These are phyloP conservation scores for Yamadazyma friedrichii DNA, from an alignment of 1,139 yeast species.

Conservation along the genomic window DNA sequence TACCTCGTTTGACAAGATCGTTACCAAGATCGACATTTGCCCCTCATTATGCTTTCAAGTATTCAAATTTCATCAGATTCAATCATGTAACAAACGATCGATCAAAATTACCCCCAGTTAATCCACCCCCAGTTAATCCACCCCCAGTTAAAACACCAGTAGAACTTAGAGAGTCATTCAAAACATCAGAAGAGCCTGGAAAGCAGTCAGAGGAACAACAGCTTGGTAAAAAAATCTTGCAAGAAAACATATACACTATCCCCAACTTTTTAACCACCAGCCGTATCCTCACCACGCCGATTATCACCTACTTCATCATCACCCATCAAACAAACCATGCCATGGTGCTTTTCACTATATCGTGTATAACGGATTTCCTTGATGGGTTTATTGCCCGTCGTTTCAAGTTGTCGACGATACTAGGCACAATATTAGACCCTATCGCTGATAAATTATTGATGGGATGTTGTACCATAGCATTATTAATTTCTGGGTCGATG, in stretches of 20 bases:
- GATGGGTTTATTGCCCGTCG: constrained; percentile 90
- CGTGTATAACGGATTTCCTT: constrained; percentile 85
- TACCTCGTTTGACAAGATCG: too few species aligned
- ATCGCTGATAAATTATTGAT: constrained; percentile 91
- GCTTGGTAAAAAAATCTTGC: constrained; percentile 1
- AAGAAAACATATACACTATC: constrained; percentile 68
- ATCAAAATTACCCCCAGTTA: neutral
- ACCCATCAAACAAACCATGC: constrained; percentile 63
- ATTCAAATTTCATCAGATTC: neutral
- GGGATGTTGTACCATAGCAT: constrained; percentile 79
- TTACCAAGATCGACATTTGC: too few species aligned
- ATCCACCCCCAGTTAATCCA: neutral
- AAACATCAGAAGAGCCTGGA: neutral
- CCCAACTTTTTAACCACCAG: constrained; percentile 86
- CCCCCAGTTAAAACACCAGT: neutral
- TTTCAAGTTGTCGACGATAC: constrained; percentile 71
- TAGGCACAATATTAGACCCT: constrained; percentile 93
- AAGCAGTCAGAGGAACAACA: neutral
- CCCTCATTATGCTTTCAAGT: neutral
- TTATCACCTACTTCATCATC: constrained; percentile 75
- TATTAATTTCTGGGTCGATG: constrained; percentile 67
- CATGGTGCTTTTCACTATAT: constrained; percentile 70
- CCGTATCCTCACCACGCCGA: constrained; percentile 75
- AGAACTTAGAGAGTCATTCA: neutral
- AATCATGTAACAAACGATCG: neutral